A percentile compares a stretch with the other conserved stretches of the same genome.
Conservation (phyloP, 768 basidiomycete species). For the Hygrocybe punicea region DNA sequence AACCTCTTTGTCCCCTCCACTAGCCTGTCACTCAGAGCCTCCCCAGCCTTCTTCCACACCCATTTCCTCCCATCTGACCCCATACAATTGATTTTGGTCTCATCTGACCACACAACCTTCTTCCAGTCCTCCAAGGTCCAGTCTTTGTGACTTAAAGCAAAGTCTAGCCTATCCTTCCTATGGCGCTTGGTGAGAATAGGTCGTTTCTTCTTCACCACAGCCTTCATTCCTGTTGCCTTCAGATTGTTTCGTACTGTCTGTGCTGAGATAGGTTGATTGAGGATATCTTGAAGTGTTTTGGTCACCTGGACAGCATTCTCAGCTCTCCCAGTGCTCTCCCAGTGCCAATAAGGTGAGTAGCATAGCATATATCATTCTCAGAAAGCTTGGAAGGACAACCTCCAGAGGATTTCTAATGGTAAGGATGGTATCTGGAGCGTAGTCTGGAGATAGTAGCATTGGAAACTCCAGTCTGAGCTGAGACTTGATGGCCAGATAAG, state of each 20-base stretch:
- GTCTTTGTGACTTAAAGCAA: conserved; percentile 13
- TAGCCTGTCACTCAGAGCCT: too few species aligned
- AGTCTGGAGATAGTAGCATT: too few species aligned
- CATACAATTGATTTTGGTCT: background rate
- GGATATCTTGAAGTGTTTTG: conserved; percentile 9
- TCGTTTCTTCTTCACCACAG: conserved; percentile 13
- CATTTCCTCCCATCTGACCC: conserved; percentile 13
- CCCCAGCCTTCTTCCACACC: conserved; percentile 18
- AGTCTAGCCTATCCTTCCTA: conserved; percentile 6
- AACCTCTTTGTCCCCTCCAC: conserved; percentile 22
- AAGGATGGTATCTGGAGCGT: background rate
- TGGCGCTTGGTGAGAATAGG: conserved; percentile 9
- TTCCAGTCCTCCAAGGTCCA: conserved; percentile 18
- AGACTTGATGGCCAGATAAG: too few species aligned
- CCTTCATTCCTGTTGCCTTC: conserved; percentile 1
- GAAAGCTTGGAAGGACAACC: conserved; percentile 14
- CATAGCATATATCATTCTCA: conserved; percentile 2
- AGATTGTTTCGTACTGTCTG: conserved; percentile 7
- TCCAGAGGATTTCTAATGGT: conserved; percentile 5
- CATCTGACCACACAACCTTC: too few species aligned
- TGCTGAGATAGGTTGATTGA: conserved; percentile 8
- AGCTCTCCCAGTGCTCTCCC: too few species aligned
- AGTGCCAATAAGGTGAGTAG: background rate
- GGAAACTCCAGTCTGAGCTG: too few species aligned
- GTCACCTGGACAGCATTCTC: conserved; percentile 10